A percentile compares a stretch with the other conserved stretches of the same genome.
Evolutionary conservation across 2,329 filamentous ascomycete genomes (phyloP).

Genomic region (Epichloe festucae): DNA sequence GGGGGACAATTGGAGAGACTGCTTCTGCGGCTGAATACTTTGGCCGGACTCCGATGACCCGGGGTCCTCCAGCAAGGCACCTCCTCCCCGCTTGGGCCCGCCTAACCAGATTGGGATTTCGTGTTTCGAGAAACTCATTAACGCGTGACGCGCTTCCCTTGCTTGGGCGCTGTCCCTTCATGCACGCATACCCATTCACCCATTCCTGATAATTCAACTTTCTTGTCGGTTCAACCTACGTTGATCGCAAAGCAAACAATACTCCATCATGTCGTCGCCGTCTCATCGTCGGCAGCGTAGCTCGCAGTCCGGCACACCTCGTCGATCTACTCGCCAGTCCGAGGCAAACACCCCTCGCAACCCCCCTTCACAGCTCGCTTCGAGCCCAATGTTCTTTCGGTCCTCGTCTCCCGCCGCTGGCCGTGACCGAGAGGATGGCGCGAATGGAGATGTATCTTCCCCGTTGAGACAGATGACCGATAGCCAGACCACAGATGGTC

Average conservation of each 20-base stretch:
- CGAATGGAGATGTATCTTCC: conserved; percentile 32
- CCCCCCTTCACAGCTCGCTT: conserved; percentile 42
- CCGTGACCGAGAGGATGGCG: conserved; percentile 14
- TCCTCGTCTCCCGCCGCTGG: conserved; percentile 27
- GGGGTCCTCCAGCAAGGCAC: not conserved
- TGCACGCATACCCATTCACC: not conserved
- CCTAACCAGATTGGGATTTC: not conserved
- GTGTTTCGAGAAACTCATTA: not conserved
- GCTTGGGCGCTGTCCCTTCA: not conserved
- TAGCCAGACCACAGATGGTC: conserved; percentile 35
- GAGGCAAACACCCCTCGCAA: conserved; percentile 30
- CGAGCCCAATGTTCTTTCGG: conserved; percentile 71
- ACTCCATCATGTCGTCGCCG: conserved; percentile 27
- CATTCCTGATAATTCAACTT: not conserved
- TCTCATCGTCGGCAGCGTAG: conserved; percentile 34
- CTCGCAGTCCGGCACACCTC: conserved; percentile 37
- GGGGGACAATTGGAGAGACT: not conserved
- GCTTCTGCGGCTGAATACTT: conserved; percentile 1
- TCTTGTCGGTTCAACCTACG: not conserved
- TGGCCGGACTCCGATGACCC: not conserved
- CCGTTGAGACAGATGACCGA: conserved; percentile 44
- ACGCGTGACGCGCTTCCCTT: conserved; percentile 4
- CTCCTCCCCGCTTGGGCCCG: not conserved
- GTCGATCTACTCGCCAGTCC: conserved; percentile 27
- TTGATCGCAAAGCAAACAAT: not conserved